Evolutionary conservation across 2,329 filamentous ascomycete species (phyloP), one percentile per base, ranked within the genome.

Genomic region (Thielaviopsis populi): DNA sequence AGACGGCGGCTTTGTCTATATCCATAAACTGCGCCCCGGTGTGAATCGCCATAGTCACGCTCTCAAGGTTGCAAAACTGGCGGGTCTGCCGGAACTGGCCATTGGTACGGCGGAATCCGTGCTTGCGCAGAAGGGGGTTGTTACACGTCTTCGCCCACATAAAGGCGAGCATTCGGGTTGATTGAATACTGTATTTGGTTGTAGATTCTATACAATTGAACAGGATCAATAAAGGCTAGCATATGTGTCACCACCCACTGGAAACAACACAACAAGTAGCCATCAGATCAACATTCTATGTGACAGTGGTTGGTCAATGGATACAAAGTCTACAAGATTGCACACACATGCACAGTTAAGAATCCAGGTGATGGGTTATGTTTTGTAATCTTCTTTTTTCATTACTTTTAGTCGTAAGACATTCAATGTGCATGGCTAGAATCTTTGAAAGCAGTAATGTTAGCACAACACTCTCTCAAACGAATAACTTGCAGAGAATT

Each of bases 31-130:
- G 73, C 82, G 83, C 63, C 84, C 80, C 72, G 94, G 94, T 0
- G 83, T 96, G 65, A 99, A 97, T 74, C 82, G 85, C 61, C 79
- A 87, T 68, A 95, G 89, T 67, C 94, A 99, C 75, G 94, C 95
- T 19, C 77, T 99, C 66, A 97, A 96, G 71, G 94, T 99, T n/a
- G 94, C 94, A 1, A 81, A 81, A 67, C 76, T 97, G 68, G 95
- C 94, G 5, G 91, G 90, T 1, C 70, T 96, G 69, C 91, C 91
- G 0, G 83, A 85, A 66, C 77, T 79, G 54, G 89, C 87, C 2
- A 83, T 96, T 63, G 75, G 77, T 24, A 77, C 89, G 67, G 91
- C 92, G 5, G 77, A 74, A 61, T 73, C 77, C 43, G 79, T 89
- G 8, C 75, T 91, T 40, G 50, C 37, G 37, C 24, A 43, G 43